These are phyloP conservation scores for Neoboletus subvelutipes DNA, from an alignment of 768 basidiomycete species.

Conservation along the genomic window DNA sequence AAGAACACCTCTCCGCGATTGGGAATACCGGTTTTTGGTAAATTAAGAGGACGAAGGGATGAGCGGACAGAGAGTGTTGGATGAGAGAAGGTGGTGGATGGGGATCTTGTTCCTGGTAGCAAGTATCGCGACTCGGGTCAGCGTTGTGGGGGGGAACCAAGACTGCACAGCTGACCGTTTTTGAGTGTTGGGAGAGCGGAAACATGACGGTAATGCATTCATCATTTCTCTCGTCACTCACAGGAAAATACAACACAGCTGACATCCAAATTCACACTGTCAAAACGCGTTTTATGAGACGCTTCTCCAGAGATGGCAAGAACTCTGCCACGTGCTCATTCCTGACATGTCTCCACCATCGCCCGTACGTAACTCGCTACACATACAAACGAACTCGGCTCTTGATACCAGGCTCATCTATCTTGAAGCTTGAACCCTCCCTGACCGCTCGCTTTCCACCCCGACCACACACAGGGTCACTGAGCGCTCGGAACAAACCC, in stretches of 20 bases:
- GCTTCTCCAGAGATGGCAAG: slow-evolving; percentile 2
- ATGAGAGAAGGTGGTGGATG: slow-evolving; percentile 13
- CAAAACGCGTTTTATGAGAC: slow-evolving; percentile 20
- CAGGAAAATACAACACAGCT: slow-evolving; percentile 24
- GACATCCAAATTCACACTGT: slow-evolving; percentile 31
- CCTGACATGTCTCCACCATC: neutral
- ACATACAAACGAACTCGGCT: neutral
- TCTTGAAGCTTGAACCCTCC: too few relatives aligned
- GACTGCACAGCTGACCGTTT: slow-evolving; percentile 14
- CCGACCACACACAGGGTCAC: slow-evolving; percentile 7
- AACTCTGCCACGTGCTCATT: slow-evolving; percentile 26
- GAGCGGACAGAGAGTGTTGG: slow-evolving; percentile 5
- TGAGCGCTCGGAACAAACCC: neutral
- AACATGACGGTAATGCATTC: slow-evolving; percentile 24
- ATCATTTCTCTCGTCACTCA: slow-evolving; percentile 29
- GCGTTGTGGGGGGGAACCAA: neutral
- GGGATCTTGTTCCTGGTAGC: slow-evolving; percentile 16
- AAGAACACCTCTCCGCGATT: slow-evolving; percentile 15
- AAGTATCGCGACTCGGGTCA: neutral
- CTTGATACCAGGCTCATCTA: neutral
- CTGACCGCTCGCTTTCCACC: neutral
- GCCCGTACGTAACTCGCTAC: slow-evolving; percentile 1
- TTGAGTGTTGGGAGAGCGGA: slow-evolving; percentile 21
- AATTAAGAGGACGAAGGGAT: slow-evolving; percentile 8
- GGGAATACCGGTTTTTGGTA: slow-evolving; percentile 19